Evolutionary conservation across 2,329 filamentous ascomycete species (phyloP), one percentile per base, ranked within the genome.

Genomic region (Xylariaceae sp.): DNA sequence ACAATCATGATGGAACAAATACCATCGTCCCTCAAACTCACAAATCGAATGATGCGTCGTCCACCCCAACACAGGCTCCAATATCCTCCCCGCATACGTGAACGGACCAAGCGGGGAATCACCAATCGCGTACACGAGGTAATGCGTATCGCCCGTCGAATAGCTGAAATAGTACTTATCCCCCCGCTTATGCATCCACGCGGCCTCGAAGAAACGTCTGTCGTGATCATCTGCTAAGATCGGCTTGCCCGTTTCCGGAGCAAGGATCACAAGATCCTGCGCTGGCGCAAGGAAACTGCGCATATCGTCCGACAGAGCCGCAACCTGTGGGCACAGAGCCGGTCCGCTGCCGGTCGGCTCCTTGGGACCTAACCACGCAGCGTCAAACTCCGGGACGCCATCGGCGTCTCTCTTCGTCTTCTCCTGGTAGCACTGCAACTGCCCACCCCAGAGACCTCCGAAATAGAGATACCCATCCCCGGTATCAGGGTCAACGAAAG

Each of bases 1-100:
- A 61, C 85, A 85, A 74, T 92, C 89, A 70, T 92, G 89, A 71
- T 91, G 85, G 72, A 92, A 92, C 58, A 92, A 71, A 73, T 84
- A 92, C 83, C 88, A 91, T 64, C 80, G 82, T 3, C 82, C 86
- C 73, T 83, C 72, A 69, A 88, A 90, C 77, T 91, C 87, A 8
- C 87, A 87, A 65, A 92, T 87, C 2, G 85, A 89, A 72, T 92
- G 89, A 74, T 92, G 89, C 57, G 89, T 92, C 49, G 89, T 92
- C 89, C 89, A 92, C 1, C 89, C 88, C 30, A 88, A 73, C 4
- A 92, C 89, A 0, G 88, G 89, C 77, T 91, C 88, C 53, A 92
- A 72, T 57, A 92, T 87, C 51, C 83, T 76, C 0, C 89, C 88
- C 0, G 78, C 80, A 63, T 90, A 92, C 1, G 83, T 88, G 67